Percentiles rank a stretch among this genome's conserved stretches.
Evolutionary conservation across 176 grass and related monocot genomes (phyloP).

Genomic region (Oryza nivara): DNA sequence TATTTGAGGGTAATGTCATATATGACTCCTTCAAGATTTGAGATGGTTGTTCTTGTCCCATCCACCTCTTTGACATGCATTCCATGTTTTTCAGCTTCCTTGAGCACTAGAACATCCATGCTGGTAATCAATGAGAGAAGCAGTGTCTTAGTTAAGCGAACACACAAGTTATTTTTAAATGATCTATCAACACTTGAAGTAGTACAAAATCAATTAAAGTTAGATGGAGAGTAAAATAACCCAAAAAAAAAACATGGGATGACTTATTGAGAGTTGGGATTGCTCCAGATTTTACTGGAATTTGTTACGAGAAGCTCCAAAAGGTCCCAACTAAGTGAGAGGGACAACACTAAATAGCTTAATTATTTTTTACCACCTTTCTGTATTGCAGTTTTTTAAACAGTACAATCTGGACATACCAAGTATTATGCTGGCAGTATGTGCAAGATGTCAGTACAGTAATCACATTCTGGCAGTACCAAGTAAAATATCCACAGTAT

Average conservation of each 20-base stretch:
- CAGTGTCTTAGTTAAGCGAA: background rate
- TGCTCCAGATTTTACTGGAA: background rate
- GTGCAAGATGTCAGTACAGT: background rate
- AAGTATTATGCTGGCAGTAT: background rate
- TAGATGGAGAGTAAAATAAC: background rate
- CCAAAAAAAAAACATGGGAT: background rate
- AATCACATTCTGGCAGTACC: constrained; percentile 12
- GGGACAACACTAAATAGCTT: background rate
- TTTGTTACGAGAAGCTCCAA: background rate
- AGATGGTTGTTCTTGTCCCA: constrained; percentile 66
- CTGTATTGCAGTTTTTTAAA: constrained; percentile 2
- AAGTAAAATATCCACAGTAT: constrained; percentile 31
- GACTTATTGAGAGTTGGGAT: background rate
- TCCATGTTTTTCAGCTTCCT: constrained; percentile 68
- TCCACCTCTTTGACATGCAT: constrained; percentile 70
- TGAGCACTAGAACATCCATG: constrained; percentile 72
- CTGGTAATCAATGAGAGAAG: constrained; percentile 46
- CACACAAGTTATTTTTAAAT: background rate
- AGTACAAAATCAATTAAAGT: background rate
- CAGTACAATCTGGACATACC: constrained; percentile 20
- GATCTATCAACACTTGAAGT: background rate
- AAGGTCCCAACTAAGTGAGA: background rate
- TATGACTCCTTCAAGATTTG: constrained; percentile 86
- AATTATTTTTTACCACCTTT: background rate
- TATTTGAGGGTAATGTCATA: constrained; percentile 70